These are phyloP conservation scores for Dovyalis caffra DNA, from an alignment of 345 rosid species.

Conservation along the genomic window DNA sequence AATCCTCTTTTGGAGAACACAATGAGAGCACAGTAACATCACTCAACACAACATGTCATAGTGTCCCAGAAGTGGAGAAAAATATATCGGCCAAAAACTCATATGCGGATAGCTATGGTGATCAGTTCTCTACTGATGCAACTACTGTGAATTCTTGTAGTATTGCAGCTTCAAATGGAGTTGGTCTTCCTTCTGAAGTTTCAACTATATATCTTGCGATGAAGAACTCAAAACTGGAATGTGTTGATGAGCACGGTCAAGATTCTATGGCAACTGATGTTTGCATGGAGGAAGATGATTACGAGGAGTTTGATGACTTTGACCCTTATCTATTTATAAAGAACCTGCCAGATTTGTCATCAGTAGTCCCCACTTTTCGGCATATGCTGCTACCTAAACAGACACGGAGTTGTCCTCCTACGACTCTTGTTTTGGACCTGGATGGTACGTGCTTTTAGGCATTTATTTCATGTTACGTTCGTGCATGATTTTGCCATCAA, in stretches of 20 bases:
- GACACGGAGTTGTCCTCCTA: conserved; percentile 95
- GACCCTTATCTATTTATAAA: conserved; percentile 91
- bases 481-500: neutral
- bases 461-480: neutral
- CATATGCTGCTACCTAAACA: conserved; percentile 83
- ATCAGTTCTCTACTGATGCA: conserved; percentile 38
- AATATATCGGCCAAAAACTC: conserved; percentile 33
- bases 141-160: conserved; percentile 34
- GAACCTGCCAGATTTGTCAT: conserved; percentile 82
- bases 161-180: conserved; percentile 53
- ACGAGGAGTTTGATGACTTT: conserved; percentile 81
- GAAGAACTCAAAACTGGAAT: conserved; percentile 94
- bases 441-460: conserved; percentile 57
- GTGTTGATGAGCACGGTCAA: conserved; percentile 80
- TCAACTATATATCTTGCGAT: conserved; percentile 95
- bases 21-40: conserved; percentile 23
- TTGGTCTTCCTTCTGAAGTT: conserved; percentile 64
- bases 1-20: conserved; percentile 26
- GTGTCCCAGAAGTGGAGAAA: conserved; percentile 28
- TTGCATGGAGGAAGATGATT: conserved; percentile 68
- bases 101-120: conserved; percentile 26
- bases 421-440: conserved; percentile 90
- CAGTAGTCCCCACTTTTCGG: conserved; percentile 87
- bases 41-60: conserved; percentile 9
- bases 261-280: conserved; percentile 66